A percentile compares a stretch with the other conserved stretches of the same genome.
Evolutionary conservation across 495 filamentous ascomycete species (phyloP).

Genomic region (Cercophora scortea): DNA sequence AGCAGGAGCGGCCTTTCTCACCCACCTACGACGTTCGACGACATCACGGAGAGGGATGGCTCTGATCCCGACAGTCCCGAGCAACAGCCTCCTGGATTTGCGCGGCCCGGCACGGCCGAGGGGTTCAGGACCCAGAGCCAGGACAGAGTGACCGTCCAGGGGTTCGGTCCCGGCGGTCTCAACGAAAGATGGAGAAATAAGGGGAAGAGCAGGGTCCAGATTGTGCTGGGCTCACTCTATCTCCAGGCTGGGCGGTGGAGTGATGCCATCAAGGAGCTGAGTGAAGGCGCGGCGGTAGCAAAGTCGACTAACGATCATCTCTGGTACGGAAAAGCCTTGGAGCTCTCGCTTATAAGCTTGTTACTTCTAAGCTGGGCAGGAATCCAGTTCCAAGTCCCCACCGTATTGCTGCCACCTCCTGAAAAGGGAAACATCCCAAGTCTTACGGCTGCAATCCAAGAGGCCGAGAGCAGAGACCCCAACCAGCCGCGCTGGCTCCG

Average conservation of each 20-base stretch:
- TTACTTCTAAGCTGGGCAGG: constrained; percentile 79
- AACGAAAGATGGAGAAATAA: constrained; percentile 74
- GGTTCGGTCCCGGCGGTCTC: constrained; percentile 64
- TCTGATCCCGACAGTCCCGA: constrained; percentile 26
- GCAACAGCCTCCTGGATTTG: constrained; percentile 1
- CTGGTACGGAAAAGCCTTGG: constrained; percentile 94
- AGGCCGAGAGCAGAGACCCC: constrained; percentile 33
- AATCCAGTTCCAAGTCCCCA: constrained; percentile 75
- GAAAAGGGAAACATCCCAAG: constrained; percentile 32
- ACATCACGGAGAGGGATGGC: constrained; percentile 44
- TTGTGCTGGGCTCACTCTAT: constrained; percentile 79
- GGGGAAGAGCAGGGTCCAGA: constrained; percentile 70
- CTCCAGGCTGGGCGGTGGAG: constrained; percentile 82
- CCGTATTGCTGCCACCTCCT: constrained; percentile 36
- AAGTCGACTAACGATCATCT: constrained; percentile 81
- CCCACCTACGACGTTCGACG: constrained; percentile 66
- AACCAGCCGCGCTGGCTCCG: constrained; percentile 36
- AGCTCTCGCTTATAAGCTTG: constrained; percentile 74
- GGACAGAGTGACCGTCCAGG: constrained; percentile 76
- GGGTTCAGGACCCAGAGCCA: constrained; percentile 47
- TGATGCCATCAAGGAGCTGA: constrained; percentile 79
- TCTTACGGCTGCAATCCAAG: constrained; percentile 38
- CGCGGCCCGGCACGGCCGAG: constrained; percentile 27
- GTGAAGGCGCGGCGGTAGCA: constrained; percentile 69
- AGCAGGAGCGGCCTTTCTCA: constrained; percentile 40